These are phyloP conservation scores for Phytophthora pistaciae DNA, from an alignment of 352 stramenopile genomes.

Conservation along the genomic window DNA sequence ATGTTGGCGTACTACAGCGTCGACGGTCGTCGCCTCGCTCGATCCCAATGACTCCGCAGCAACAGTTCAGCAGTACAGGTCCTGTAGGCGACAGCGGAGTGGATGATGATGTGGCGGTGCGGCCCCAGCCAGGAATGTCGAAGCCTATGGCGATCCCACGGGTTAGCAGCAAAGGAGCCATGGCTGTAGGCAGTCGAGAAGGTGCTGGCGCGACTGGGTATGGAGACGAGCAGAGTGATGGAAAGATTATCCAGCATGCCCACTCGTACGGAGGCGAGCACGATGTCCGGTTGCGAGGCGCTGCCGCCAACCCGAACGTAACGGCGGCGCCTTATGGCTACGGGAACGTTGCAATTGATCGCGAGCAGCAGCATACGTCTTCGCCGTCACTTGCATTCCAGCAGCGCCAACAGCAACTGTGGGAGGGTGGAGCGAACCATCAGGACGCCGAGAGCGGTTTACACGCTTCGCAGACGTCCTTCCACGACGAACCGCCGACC, in stretches of 20 bases:
- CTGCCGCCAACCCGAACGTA: slow-evolving; percentile 71
- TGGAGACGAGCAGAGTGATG: slow-evolving; percentile 26
- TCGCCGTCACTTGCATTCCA: slow-evolving; percentile 44
- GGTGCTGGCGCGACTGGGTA: slow-evolving; percentile 16
- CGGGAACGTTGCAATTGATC: slow-evolving; percentile 77
- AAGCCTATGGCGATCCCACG: slow-evolving; percentile 87
- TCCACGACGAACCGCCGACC: slow-evolving; percentile 48
- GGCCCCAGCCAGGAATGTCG: slow-evolving; percentile 56
- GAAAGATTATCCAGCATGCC: slow-evolving; percentile 58
- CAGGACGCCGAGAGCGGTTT: slow-evolving; percentile 42
- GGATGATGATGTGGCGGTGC: slow-evolving; percentile 25
- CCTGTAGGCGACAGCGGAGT: slow-evolving; percentile 12
- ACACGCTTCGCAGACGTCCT: slow-evolving; percentile 34
- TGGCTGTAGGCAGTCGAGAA: slow-evolving; percentile 34
- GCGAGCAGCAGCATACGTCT: slow-evolving; percentile 32
- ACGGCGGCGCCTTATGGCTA: slow-evolving; percentile 79
- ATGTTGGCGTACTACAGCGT: slow-evolving; percentile 26
- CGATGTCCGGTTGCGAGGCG: slow-evolving; percentile 50
- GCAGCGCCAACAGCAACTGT: slow-evolving; percentile 43
- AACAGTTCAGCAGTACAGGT: slow-evolving; percentile 32
- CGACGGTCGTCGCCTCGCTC: slow-evolving; percentile 54
- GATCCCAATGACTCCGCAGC: slow-evolving; percentile 30
- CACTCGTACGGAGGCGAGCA: slow-evolving; percentile 76
- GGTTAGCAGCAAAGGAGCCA: slow-evolving; percentile 42
- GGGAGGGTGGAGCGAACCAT: slow-evolving; percentile 37